phyloP scores from a whole-genome alignment of 306 rosid species.

The Argentina anserina region DNA sequence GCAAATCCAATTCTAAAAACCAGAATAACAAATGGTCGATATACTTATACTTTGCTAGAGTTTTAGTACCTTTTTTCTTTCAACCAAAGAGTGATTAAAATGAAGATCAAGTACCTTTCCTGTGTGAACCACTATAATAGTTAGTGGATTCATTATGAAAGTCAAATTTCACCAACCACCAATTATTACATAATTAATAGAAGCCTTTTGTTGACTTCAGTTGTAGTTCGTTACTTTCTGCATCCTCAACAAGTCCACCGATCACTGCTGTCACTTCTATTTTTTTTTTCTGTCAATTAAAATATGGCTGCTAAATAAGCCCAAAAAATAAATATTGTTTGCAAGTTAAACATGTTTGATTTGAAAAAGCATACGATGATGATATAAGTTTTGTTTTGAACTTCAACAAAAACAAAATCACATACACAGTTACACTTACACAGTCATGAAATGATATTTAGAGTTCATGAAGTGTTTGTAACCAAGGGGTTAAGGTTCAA shows the following conservation, averaged over 20 bases:
- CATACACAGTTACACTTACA: too few relatives aligned
- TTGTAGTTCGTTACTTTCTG: neutral
- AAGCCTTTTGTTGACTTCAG: constrained; percentile 19
- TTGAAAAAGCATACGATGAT: neutral
- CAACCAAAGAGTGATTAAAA: neutral
- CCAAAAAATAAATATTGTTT: neutral
- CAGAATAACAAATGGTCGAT: neutral
- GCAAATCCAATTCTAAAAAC: neutral
- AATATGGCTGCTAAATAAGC: neutral
- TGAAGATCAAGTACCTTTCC: neutral
- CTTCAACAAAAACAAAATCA: too few relatives aligned
- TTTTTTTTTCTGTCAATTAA: neutral
- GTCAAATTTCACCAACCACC: constrained; percentile 5
- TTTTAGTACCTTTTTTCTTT: neutral
- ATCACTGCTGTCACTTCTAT: neutral
- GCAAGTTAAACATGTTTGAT: neutral
- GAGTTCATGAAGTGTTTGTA: neutral
- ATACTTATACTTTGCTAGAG: neutral
- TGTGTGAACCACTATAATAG: neutral
- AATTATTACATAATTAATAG: neutral
- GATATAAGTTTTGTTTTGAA: neutral
- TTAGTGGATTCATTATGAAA: constrained; percentile 1
- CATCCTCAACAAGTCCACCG: neutral
- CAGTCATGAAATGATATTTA: neutral
- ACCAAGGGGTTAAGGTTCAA: neutral